Evolutionary conservation across 257 asterid genomes (phyloP), one percentile per base, ranked within the genome.

Genomic region (Petunia secreta): DNA sequence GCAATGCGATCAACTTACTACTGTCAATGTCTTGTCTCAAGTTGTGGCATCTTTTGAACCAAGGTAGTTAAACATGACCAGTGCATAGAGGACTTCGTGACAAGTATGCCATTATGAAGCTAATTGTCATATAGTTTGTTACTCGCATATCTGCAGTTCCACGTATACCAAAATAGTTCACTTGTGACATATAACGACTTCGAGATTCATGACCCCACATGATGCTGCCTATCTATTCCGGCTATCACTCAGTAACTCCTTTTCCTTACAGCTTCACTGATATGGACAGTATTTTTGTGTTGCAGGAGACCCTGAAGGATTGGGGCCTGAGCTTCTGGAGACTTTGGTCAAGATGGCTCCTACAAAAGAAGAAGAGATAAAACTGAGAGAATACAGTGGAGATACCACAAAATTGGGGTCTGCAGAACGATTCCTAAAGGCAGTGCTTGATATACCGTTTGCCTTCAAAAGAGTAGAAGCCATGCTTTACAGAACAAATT

Each of bases 271-370:
- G 62, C 25, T 36, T 67, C 48, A 37, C 25, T 59, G 36, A 52
- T 36, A 43, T 66, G 46, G 15, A 69, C 37, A 41, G 55, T 38
- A 46, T 15, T 59, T 74, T 79, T 62, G 60, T 85, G 16, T 40
- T 81, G 81, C 92, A 96, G 99, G 99, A 82, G 90, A 91, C 83
- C 95, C 90, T 14, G 99, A 94, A 81, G 97, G 98, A 80, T 84
- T 94, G 77, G 99, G 99, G 67, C 88, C 91, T 39, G 99, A 96
- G 83, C 97, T 96, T 75, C 80, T 96, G 89, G 99, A 96, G 89
- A 94, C 99, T 36, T 81, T 96, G 87, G 97, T 91, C 79, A 96
- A 92, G 89, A 94, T 96, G 99, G 98, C 98, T 80, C 99, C 99
- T 71, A 96, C 98, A 10, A 94, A 92, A 83, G 98, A 96, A 89